Evolutionary conservation across 768 basidiomycete species (phyloP).

Genomic region (Pisolithus microcarpus): DNA sequence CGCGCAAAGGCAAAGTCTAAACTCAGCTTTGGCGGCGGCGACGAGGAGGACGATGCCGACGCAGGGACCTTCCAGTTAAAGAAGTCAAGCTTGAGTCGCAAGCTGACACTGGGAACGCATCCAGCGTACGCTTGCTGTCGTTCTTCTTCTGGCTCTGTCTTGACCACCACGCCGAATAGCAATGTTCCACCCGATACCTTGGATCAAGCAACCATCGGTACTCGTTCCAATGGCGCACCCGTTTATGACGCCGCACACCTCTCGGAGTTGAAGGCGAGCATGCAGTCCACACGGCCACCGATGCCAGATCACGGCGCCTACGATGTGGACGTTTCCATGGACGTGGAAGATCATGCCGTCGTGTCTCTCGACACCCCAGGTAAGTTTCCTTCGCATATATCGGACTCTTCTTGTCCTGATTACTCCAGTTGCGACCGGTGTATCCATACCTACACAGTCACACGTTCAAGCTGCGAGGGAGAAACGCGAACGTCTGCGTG

Average conservation of each 20-base stretch:
- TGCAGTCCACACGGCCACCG: slow-evolving; percentile 47
- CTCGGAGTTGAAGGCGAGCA: slow-evolving; percentile 72
- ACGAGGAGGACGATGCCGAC: slow-evolving; percentile 56
- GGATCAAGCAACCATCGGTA: slow-evolving; percentile 50
- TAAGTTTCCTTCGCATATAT: slow-evolving; percentile 9
- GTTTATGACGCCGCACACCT: slow-evolving; percentile 70
- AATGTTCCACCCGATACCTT: slow-evolving; percentile 39
- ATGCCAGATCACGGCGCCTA: slow-evolving; percentile 30
- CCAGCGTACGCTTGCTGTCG: slow-evolving; percentile 35
- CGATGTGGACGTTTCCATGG: slow-evolving; percentile 44
- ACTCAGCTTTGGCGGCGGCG: slow-evolving; percentile 71
- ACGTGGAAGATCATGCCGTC: slow-evolving; percentile 34
- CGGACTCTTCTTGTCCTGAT: neutral
- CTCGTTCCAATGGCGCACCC: slow-evolving; percentile 41
- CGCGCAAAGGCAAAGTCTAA: slow-evolving; percentile 58
- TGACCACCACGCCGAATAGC: slow-evolving; percentile 22
- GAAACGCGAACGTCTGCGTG: slow-evolving; percentile 61
- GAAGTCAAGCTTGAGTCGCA: slow-evolving; percentile 70
- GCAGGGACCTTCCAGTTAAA: slow-evolving; percentile 71
- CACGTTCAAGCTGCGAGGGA: slow-evolving; percentile 69
- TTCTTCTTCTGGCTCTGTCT: neutral
- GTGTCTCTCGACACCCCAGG: slow-evolving; percentile 27
- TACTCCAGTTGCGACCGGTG: slow-evolving; percentile 29
- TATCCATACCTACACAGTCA: slow-evolving; percentile 62
- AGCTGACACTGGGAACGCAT: slow-evolving; percentile 50